Percentiles rank a stretch among this genome's conserved stretches.
phyloP scores from a whole-genome alignment of 2,329 filamentous ascomycete genomes.

The Cadophora sp. region DNA sequence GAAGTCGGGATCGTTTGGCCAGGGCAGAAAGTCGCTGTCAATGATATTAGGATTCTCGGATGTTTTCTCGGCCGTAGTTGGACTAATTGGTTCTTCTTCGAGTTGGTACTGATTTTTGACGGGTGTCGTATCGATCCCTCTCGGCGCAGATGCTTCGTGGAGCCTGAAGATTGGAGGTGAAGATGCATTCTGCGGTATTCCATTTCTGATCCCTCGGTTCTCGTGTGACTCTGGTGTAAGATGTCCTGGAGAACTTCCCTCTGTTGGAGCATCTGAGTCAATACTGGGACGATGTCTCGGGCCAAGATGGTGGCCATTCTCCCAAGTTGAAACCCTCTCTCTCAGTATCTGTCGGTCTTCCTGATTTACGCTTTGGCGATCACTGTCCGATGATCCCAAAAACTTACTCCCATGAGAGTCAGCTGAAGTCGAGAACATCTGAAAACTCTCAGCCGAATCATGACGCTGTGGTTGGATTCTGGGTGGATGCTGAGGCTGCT shows the following conservation, averaged over 20 bases:
- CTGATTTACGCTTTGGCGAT: conserved; percentile 35
- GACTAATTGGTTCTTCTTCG: conserved; percentile 25
- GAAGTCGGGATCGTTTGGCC: conserved; percentile 63
- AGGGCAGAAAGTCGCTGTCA: conserved; percentile 65
- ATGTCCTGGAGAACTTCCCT: conserved; percentile 31
- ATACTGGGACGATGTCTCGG: conserved; percentile 36
- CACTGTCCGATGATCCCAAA: conserved; percentile 47
- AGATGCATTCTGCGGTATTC: conserved; percentile 24
- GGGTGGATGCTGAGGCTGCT: conserved; percentile 26
- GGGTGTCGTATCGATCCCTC: conserved; percentile 5
- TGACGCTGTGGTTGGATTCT: conserved; percentile 51
- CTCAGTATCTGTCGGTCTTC: conserved; percentile 31
- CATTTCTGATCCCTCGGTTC: conserved; percentile 15
- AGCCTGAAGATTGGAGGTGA: conserved; percentile 37
- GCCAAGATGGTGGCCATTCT: conserved; percentile 39
- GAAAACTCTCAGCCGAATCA: conserved; percentile 65
- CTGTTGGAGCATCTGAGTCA: conserved; percentile 33
- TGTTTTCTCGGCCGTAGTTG: conserved; percentile 28
- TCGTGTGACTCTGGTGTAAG: conserved; percentile 25
- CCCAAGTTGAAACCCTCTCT: conserved; percentile 42
- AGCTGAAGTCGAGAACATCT: conserved; percentile 65
- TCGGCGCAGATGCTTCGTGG: conserved; percentile 38
- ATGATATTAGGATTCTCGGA: conserved; percentile 50
- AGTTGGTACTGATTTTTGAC: conserved; percentile 18
- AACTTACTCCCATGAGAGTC: conserved; percentile 51